A percentile compares a stretch with the other conserved stretches of the same genome.
Conservation (phyloP, 441 rosid genomes). For the Isatis lusitanica region DNA sequence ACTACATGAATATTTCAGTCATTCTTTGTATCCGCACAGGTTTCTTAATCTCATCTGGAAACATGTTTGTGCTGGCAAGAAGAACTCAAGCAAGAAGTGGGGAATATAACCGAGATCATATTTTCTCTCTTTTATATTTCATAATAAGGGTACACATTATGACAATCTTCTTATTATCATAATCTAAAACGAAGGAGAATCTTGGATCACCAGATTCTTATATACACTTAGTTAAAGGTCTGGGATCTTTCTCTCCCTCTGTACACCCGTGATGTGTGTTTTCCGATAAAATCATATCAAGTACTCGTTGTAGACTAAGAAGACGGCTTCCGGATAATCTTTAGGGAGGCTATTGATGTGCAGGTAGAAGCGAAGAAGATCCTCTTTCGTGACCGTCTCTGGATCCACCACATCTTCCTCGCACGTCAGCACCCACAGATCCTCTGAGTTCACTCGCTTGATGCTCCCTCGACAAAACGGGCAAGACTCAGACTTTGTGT, state of each 20-base stretch:
- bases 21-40: no score
- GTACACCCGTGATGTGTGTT: constrained; percentile 8
- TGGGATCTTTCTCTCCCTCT: constrained; percentile 48
- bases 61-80: background rate
- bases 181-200: constrained; percentile 25
- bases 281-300: constrained; percentile 50
- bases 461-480: constrained; percentile 93
- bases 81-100: background rate
- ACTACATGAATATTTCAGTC: no score
- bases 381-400: constrained; percentile 65
- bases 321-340: constrained; percentile 77
- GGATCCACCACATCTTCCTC: constrained; percentile 78
- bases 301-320: constrained; percentile 83
- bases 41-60: no score
- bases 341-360: constrained; percentile 79
- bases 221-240: constrained; percentile 55
- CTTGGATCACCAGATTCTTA: constrained; percentile 51
- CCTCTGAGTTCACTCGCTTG: constrained; percentile 93
- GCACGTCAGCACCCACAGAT: constrained; percentile 91
- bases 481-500: constrained; percentile 86
- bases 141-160: constrained; percentile 33
- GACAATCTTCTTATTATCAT: constrained; percentile 35
- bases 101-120: background rate
- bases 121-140: constrained; percentile 3
- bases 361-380: constrained; percentile 71